Evolutionary conservation across 2,329 filamentous ascomycete genomes (phyloP).

Genomic region (Ceratocystis cacaofunesta): DNA sequence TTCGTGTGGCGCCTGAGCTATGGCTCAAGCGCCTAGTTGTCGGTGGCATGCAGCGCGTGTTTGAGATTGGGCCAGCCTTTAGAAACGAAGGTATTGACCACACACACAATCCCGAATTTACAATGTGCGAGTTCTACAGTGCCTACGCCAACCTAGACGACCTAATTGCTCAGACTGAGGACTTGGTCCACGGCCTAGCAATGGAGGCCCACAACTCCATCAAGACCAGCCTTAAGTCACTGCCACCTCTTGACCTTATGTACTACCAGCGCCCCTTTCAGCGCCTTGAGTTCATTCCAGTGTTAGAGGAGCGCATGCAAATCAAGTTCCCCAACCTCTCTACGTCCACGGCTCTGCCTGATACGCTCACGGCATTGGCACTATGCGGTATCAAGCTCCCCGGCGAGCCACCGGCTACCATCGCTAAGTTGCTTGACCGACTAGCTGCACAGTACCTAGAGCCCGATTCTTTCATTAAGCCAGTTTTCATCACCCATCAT

Average conservation of each 20-base stretch:
- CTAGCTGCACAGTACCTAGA: conserved; percentile 67
- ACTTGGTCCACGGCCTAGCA: conserved; percentile 48
- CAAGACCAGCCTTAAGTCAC: conserved; percentile 30
- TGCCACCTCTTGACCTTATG: conserved; percentile 34
- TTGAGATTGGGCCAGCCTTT: conserved; percentile 85
- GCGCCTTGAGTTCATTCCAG: conserved; percentile 67
- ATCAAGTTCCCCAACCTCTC: conserved; percentile 50
- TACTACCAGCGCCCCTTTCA: conserved; percentile 41
- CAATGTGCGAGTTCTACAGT: conserved; percentile 92
- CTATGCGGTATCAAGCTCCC: conserved; percentile 51
- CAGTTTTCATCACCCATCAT: conserved; percentile 79
- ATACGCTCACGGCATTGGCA: conserved; percentile 37
- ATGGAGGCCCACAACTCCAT: conserved; percentile 34
- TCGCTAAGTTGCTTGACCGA: conserved; percentile 62
- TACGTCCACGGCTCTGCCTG: conserved; percentile 37
- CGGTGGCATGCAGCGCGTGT: conserved; percentile 75
- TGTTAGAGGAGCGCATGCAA: conserved; percentile 54
- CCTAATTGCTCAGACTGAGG: conserved; percentile 62
- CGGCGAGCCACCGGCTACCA: conserved; percentile 43
- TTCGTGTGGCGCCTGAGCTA: conserved; percentile 85
- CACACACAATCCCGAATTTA: conserved; percentile 95
- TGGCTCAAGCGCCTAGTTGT: conserved; percentile 88
- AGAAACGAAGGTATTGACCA: conserved; percentile 84
- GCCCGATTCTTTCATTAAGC: conserved; percentile 48
- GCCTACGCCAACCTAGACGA: conserved; percentile 64